Evolutionary conservation across 192 early-diverging fungal genomes (phyloP).

Genomic region (Geranomyces variabilis): DNA sequence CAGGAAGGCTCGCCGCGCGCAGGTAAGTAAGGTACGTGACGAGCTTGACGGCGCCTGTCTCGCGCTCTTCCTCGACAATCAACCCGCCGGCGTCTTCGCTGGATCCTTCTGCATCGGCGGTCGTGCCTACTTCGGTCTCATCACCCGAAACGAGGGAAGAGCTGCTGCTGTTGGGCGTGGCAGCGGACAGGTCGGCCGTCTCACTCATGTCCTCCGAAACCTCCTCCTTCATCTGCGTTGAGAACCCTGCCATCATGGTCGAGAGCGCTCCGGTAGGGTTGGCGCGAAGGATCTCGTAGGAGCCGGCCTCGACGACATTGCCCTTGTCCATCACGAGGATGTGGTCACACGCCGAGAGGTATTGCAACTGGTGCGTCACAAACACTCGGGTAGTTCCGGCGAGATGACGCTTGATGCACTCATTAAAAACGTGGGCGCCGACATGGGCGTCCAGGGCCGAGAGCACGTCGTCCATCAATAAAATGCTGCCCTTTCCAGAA

Average conservation of each 20-base stretch:
- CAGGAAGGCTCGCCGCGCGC: slow-evolving; percentile 45
- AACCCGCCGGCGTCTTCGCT: slow-evolving; percentile 26
- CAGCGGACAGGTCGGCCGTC: neutral
- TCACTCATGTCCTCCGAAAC: neutral
- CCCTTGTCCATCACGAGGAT: slow-evolving; percentile 72
- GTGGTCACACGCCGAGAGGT: slow-evolving; percentile 69
- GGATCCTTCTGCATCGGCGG: slow-evolving; percentile 2
- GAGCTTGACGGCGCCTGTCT: slow-evolving; percentile 48
- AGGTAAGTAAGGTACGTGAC: slow-evolving; percentile 45
- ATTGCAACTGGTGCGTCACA: slow-evolving; percentile 80
- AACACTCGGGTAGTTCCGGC: slow-evolving; percentile 72
- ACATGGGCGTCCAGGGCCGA: slow-evolving; percentile 57
- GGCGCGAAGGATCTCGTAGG: slow-evolving; percentile 55
- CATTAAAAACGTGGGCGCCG: slow-evolving; percentile 36
- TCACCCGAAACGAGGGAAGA: slow-evolving; percentile 52
- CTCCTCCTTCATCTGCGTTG: neutral
- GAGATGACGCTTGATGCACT: slow-evolving; percentile 54
- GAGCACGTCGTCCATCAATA: slow-evolving; percentile 40
- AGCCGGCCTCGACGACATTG: slow-evolving; percentile 61
- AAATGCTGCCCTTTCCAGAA: too few relatives aligned
- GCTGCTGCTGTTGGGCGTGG: slow-evolving; percentile 10
- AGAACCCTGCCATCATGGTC: neutral
- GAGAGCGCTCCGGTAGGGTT: neutral
- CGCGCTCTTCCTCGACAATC: slow-evolving; percentile 46
- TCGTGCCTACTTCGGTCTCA: slow-evolving; percentile 38